These are phyloP conservation scores for Aspergillus glaucus DNA, from an alignment of 2,329 filamentous ascomycete genomes.

Conservation along the genomic window DNA sequence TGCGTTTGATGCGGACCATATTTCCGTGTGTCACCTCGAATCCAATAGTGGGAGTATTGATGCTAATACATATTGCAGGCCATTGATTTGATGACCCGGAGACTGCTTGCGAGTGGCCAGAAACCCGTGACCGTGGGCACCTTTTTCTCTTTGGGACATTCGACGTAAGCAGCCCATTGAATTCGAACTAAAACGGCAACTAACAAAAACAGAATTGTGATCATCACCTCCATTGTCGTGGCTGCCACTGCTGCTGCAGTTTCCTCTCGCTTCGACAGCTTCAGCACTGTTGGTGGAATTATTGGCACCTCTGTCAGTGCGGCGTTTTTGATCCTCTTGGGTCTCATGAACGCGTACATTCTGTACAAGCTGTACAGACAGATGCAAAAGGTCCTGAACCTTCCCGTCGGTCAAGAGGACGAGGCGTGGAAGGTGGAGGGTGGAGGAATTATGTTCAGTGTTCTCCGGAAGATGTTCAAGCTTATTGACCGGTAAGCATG, in stretches of 20 bases:
- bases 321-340: slow-evolving; percentile 73
- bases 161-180: slow-evolving; percentile 48
- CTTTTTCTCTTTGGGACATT: slow-evolving; percentile 90
- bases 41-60: not conserved
- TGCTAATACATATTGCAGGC: slow-evolving; percentile 48
- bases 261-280: slow-evolving; percentile 71
- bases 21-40: slow-evolving; percentile 44
- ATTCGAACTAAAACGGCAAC: not conserved
- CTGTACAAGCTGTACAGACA: slow-evolving; percentile 68
- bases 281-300: slow-evolving; percentile 75
- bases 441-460: slow-evolving; percentile 63
- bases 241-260: slow-evolving; percentile 84
- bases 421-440: slow-evolving; percentile 65
- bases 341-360: slow-evolving; percentile 79
- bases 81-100: slow-evolving; percentile 90
- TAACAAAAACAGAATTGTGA: slow-evolving; percentile 55
- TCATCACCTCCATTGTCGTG: slow-evolving; percentile 84
- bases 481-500: slow-evolving; percentile 51
- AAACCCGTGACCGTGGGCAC: slow-evolving; percentile 86
- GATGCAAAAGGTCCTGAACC: slow-evolving; percentile 55
- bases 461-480: slow-evolving; percentile 71
- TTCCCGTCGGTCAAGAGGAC: slow-evolving; percentile 40
- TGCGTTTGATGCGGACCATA: slow-evolving; percentile 96
- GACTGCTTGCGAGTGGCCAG: slow-evolving; percentile 78
- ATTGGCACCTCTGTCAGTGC: slow-evolving; percentile 85